These are phyloP conservation scores for Coemansia sp. DNA, from an alignment of 192 early-diverging fungal genomes.

Conservation along the genomic window DNA sequence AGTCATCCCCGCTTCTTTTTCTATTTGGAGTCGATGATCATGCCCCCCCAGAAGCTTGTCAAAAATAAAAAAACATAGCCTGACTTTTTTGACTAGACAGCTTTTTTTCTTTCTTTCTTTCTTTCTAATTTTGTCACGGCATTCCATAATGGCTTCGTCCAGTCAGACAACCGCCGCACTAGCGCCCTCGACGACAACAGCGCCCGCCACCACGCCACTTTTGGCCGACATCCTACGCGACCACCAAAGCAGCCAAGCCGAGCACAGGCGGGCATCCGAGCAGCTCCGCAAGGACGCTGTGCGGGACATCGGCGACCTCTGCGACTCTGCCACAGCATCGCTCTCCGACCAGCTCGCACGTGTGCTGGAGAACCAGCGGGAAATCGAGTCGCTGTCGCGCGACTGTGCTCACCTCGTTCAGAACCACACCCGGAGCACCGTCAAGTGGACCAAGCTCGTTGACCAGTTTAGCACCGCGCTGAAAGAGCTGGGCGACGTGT, in stretches of 20 bases:
- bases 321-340: slow-evolving; percentile 41
- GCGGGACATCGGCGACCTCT: slow-evolving; percentile 39
- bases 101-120: background rate
- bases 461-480: slow-evolving; percentile 72
- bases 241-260: slow-evolving; percentile 30
- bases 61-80: background rate
- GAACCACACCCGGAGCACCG: slow-evolving; percentile 51
- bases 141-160: slow-evolving; percentile 12
- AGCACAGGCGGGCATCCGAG: slow-evolving; percentile 35
- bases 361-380: slow-evolving; percentile 40
- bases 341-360: slow-evolving; percentile 25
- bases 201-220: background rate
- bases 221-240: slow-evolving; percentile 44
- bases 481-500: slow-evolving; percentile 87
- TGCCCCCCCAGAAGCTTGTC: background rate
- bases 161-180: background rate
- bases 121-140: background rate
- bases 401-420: slow-evolving; percentile 41
- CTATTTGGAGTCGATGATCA: background rate
- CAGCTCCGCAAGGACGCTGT: slow-evolving; percentile 36
- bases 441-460: slow-evolving; percentile 76
- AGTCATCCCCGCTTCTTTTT: background rate
- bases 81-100: background rate
- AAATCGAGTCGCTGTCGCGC: slow-evolving; percentile 41
- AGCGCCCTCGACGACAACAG: background rate